A percentile compares a stretch with the other conserved stretches of the same genome.
These are phyloP conservation scores for Perkinsus olseni DNA, from an alignment of 169 alveolate genomes.

Conservation along the genomic window DNA sequence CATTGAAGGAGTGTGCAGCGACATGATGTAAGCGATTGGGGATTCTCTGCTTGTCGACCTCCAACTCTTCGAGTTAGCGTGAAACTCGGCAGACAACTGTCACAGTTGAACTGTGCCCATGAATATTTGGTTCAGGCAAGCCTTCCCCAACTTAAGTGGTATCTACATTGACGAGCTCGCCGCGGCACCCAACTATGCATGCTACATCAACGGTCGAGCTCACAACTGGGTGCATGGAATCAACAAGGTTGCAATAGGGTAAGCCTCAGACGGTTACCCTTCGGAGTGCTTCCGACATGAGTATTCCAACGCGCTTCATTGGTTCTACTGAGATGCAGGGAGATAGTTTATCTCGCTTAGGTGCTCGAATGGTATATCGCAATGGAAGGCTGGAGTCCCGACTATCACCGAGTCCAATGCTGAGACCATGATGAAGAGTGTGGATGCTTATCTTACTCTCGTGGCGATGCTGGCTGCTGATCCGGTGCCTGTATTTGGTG, in stretches of 20 bases:
- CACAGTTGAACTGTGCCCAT: too few relatives aligned
- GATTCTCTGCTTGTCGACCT: too few relatives aligned
- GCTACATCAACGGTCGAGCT: not conserved
- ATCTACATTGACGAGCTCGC: not conserved
- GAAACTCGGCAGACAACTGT: too few relatives aligned
- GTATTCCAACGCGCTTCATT: too few relatives aligned
- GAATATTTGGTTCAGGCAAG: not conserved
- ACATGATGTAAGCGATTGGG: not conserved
- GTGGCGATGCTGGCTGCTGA: not conserved
- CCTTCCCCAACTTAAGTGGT: not conserved
- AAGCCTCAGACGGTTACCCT: not conserved
- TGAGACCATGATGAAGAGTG: not conserved
- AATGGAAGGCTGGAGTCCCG: not conserved
- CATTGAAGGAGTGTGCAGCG: not conserved
- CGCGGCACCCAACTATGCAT: not conserved
- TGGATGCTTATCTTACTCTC: not conserved
- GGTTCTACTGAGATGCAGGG: too few relatives aligned
- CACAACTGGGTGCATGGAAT: not conserved
- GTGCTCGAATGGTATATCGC: not conserved
- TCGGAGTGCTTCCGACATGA: not conserved
- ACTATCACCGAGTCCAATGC: not conserved
- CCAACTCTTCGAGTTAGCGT: too few relatives aligned
- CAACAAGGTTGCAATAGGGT: not conserved
- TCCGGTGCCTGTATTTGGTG: not conserved
- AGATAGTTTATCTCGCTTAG: not conserved